Evolutionary conservation across 768 basidiomycete genomes (phyloP).

Genomic region (Kwoniella newhampshirensis): DNA sequence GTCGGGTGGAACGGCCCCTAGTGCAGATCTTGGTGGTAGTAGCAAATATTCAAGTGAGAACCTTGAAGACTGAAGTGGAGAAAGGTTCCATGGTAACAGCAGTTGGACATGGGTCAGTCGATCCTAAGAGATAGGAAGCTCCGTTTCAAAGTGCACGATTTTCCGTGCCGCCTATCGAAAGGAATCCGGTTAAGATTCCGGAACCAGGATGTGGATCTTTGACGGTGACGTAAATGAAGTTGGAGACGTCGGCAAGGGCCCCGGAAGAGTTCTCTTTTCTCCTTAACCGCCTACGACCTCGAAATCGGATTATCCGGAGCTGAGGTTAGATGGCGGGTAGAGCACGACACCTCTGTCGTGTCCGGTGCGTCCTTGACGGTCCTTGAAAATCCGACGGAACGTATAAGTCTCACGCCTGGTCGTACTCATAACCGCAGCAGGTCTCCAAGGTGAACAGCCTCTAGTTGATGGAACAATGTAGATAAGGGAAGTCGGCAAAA

Average conservation of each 20-base stretch:
- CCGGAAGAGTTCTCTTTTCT: conserved; percentile 77
- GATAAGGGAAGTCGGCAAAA: conserved; percentile 80
- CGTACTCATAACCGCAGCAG: conserved; percentile 73
- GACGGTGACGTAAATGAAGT: conserved; percentile 69
- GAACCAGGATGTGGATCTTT: conserved; percentile 64
- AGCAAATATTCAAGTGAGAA: conserved; percentile 85
- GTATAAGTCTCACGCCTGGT: conserved; percentile 69
- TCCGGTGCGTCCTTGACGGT: conserved; percentile 72
- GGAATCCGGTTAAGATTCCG: conserved; percentile 76
- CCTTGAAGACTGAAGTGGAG: conserved; percentile 85
- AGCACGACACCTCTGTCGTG: conserved; percentile 69
- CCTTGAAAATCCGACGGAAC: conserved; percentile 80
- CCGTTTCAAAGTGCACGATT: conserved; percentile 69
- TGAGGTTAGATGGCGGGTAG: conserved; percentile 72
- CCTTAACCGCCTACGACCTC: conserved; percentile 70
- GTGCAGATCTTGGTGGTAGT: conserved; percentile 86
- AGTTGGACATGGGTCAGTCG: conserved; percentile 83
- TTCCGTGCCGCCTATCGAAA: conserved; percentile 69
- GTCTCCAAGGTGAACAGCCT: conserved; percentile 79
- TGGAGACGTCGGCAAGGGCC: conserved; percentile 65
- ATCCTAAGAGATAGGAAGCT: conserved; percentile 76
- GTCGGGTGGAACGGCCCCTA: conserved; percentile 73
- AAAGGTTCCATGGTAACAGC: conserved; percentile 84
- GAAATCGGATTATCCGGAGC: conserved; percentile 73
- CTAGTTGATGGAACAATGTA: conserved; percentile 78